These are phyloP conservation scores for Citrus trifoliata DNA, from an alignment of 345 rosid species.

Conservation along the genomic window DNA sequence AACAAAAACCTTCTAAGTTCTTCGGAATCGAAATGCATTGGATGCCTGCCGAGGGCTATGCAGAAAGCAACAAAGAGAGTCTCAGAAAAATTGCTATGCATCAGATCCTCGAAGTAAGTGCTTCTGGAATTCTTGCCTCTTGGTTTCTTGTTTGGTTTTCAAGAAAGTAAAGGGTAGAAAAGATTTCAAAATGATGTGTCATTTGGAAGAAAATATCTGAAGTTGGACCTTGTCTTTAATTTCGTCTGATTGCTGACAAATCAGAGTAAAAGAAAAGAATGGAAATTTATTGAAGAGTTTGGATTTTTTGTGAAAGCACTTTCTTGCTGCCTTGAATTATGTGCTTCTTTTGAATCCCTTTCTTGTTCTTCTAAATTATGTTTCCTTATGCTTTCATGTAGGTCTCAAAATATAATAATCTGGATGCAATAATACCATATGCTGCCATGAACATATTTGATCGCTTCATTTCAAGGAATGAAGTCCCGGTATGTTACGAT, in stretches of 20 bases:
- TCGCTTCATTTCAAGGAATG: conserved; percentile 1
- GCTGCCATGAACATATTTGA: neutral
- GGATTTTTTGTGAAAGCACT: neutral
- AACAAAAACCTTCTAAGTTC: neutral
- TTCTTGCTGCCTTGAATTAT: neutral
- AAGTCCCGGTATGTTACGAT: neutral
- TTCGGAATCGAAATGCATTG: neutral
- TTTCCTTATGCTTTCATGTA: neutral
- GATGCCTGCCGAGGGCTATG: conserved; percentile 1
- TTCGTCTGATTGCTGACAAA: neutral
- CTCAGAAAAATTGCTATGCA: neutral
- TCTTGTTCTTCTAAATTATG: neutral
- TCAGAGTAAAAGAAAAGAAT: neutral
- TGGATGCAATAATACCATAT: neutral
- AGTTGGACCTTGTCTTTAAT: too few relatives aligned
- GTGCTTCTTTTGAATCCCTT: neutral
- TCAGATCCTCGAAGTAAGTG: neutral
- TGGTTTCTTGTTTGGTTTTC: neutral
- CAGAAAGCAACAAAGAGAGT: neutral
- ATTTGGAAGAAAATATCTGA: neutral
- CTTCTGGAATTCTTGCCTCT: neutral
- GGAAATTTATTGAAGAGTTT: neutral
- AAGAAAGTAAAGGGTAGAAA: neutral
- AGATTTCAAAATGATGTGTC: neutral
- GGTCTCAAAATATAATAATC: neutral